Base-by-base conservation (phyloP, 805 yeast species). In the Candida nonsorbophila region DNA sequence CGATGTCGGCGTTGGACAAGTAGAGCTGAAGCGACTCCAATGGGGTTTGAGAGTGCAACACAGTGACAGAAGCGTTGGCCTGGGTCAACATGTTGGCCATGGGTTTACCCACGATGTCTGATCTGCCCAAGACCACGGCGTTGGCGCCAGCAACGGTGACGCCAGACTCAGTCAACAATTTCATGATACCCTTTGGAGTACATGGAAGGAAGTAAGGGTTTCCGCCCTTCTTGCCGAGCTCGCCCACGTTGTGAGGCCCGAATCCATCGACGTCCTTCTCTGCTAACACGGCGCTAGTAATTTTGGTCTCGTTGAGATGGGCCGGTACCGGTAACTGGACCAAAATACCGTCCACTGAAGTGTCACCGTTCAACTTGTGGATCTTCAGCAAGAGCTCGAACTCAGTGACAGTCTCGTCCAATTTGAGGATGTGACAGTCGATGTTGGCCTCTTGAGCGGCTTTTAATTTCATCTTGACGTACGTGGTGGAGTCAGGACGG, bases 91-190 rank as follows among this genome's bases (percentile, higher is more conserved):
- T 62, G 20, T 79, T 72, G 24, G 90, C 77, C 33, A 83, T 75
- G 22, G 94, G 94, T 30, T 79, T 73, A 37, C 94, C 94, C 17
- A 84, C 94, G 41, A 84, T 84, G 55, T 84, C 90, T 21, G 88
- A 80, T 59, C 94, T 72, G 27, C 94, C 94, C 39, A 84, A 61
- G 14, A 84, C 87, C 23, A 84, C 92, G n/a, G 88, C 90, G 46
- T 75, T 69, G 36, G 78, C 71, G 38, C 92, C 92, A 18, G 60
- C 50, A 25, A 83, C 50, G 6, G 60, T 54, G 14, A 80, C 70
- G 12, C 74, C 70, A 18, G 82, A 66, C 38, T 72, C 67, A 40
- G 73, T 59, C 34, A 84, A 61, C 39, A 84, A 61, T 46, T 74
- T 72, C 58, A 84, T 71, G 43, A 82, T 76, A 16, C 94, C 94